Conservation (phyloP, 1,284 basidiomycete species). For the Marasmius fiardii region DNA sequence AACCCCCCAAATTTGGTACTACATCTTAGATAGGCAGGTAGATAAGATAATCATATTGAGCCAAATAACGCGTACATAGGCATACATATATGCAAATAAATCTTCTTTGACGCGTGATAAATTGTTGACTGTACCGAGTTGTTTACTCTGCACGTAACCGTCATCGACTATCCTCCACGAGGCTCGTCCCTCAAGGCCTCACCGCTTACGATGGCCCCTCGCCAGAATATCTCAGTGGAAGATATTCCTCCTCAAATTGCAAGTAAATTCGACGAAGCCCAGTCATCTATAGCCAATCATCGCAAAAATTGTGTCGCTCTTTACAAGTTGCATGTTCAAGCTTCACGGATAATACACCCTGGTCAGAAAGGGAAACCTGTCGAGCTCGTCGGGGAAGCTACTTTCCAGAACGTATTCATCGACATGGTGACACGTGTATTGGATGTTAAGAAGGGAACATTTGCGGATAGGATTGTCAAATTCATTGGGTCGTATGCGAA, state of each 20-base stretch:
- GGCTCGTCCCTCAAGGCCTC: neutral
- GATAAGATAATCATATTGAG: conserved; percentile 1
- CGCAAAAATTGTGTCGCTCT: conserved; percentile 86
- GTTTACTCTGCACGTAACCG: too few relatives aligned
- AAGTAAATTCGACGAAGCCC: conserved; percentile 68
- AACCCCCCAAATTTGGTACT: neutral
- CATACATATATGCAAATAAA: too few relatives aligned
- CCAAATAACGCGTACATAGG: conserved; percentile 6
- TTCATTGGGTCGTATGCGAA: conserved; percentile 84
- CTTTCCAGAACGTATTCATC: conserved; percentile 75
- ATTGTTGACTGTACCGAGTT: conserved; percentile 9
- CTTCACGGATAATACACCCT: conserved; percentile 52
- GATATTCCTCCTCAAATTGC: conserved; percentile 29
- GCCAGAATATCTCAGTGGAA: conserved; percentile 8
- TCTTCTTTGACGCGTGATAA: neutral
- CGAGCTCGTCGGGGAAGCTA: conserved; percentile 74
- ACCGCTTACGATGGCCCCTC: conserved; percentile 15
- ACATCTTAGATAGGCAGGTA: neutral
- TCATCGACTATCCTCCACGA: conserved; percentile 11
- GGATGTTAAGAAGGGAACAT: conserved; percentile 81
- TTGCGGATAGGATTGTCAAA: conserved; percentile 81
- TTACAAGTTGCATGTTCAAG: conserved; percentile 77
- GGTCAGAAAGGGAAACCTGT: conserved; percentile 46
- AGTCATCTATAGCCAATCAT: conserved; percentile 78
- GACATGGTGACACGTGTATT: conserved; percentile 72